Evolutionary conservation across 164 flowering plant genomes (phyloP), one percentile per base, ranked within the genome.

Genomic region (Hamamelis virginiana): DNA sequence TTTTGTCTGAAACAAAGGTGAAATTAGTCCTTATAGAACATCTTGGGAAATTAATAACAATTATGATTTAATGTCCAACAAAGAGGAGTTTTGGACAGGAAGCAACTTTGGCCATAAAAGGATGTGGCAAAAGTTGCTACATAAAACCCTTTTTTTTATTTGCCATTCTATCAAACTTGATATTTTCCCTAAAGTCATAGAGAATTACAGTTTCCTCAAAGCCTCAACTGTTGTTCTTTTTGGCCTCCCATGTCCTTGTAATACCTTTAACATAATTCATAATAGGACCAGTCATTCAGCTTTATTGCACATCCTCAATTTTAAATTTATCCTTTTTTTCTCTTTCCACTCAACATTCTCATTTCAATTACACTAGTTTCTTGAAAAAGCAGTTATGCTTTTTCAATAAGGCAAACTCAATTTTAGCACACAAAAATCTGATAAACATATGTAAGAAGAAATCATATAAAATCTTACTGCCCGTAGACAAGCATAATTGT

Each of bases 401-500:
- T 22, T 56, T n/a, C 14, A n/a, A 15, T 25, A 56, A 23, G 27
- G 15, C 26, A 15, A 23, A 56, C 25, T 22, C 9, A 56, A 56
- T 12, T 19, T 23, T 56, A n/a, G 25, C 4, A 28, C 22, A 8
- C 15, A 13, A 56, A 11, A 57, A 57, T 25, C n/a, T 25, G 38
- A 57, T 25, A 14, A 57, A 13, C 16, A 26, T 4, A 57, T 23
- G 16, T 48, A 27, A 52, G 59, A 51, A 47, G 51, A 67, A 25
- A 59, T 18, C 4, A 22, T 11, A 43, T n/a, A 56, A 72, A 59
- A 73, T 67, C 91, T 87, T 86, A 93, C 98, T 67, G 74, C 77
- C 98, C 95, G 83, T 89, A 88, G 23, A 81, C 56, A 48, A 85
- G 73, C 92, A 94, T 89, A 38, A 89, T 76, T 52, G 78, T 66